Evolutionary conservation across 1,284 basidiomycete species (phyloP).

Genomic region (Kwoniella shivajii): DNA sequence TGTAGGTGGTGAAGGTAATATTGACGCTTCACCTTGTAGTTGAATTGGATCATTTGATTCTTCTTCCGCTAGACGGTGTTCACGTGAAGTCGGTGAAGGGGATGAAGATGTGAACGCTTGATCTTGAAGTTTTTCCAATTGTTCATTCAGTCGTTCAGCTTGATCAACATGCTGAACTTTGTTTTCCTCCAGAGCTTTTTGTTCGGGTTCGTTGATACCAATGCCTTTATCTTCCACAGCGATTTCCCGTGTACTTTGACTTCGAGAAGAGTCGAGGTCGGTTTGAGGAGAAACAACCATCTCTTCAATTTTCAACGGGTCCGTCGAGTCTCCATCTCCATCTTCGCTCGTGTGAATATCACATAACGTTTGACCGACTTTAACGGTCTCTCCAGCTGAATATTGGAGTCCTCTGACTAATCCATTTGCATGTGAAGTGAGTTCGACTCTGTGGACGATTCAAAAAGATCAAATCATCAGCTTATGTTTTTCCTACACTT

Average conservation of each 20-base stretch:
- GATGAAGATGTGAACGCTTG: not conserved
- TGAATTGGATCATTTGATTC: conserved; percentile 31
- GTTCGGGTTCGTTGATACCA: not conserved
- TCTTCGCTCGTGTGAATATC: conserved; percentile 77
- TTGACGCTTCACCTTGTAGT: conserved; percentile 43
- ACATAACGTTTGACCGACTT: conserved; percentile 82
- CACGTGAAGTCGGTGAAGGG: conserved; percentile 9
- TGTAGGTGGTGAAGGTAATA: conserved; percentile 36
- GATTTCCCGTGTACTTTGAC: no score
- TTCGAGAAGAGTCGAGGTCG: not conserved
- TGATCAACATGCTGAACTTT: conserved; percentile 15
- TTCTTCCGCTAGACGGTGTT: conserved; percentile 14
- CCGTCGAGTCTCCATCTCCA: conserved; percentile 7
- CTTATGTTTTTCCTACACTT: not conserved
- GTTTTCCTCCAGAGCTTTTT: not conserved
- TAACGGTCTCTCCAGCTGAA: conserved; percentile 79
- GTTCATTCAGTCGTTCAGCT: conserved; percentile 16
- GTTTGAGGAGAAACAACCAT: not conserved
- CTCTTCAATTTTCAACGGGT: not conserved
- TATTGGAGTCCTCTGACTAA: conserved; percentile 72
- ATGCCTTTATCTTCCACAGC: not conserved
- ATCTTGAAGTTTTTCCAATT: conserved; percentile 8
- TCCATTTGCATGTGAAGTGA: conserved; percentile 86
- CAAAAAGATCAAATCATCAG: not conserved
- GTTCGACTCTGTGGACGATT: conserved; percentile 72